Conservation (phyloP, 352 stramenopile species). For the Phytophthora boehmeriae region DNA sequence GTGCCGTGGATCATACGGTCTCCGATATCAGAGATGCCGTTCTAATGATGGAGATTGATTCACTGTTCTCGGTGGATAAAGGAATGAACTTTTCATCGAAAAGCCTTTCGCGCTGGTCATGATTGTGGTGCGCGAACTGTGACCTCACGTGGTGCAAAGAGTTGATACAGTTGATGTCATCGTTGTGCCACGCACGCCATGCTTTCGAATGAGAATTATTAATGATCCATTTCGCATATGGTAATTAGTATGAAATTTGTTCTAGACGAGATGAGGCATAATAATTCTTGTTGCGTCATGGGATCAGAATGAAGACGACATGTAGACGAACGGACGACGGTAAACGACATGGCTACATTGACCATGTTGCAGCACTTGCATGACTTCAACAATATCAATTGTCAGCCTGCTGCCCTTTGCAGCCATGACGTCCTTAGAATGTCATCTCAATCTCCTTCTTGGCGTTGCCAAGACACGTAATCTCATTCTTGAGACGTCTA, state of each 20-base stretch:
- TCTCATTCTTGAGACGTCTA: slow-evolving; percentile 28
- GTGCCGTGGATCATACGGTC: slow-evolving; percentile 12
- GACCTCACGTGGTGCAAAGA: neutral
- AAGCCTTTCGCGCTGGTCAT: neutral
- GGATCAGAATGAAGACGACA: neutral
- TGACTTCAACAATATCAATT: too few relatives aligned
- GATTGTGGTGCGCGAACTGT: neutral
- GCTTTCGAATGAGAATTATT: neutral
- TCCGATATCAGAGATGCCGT: slow-evolving; percentile 4
- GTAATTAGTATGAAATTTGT: neutral
- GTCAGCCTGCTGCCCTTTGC: neutral
- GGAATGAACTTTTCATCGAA: slow-evolving; percentile 12
- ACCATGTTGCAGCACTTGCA: slow-evolving; percentile 5
- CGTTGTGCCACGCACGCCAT: slow-evolving; percentile 4
- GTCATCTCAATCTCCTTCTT: slow-evolving; percentile 44
- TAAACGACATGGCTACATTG: slow-evolving; percentile 15
- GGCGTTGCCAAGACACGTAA: slow-evolving; percentile 33
- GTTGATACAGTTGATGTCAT: slow-evolving; percentile 28
- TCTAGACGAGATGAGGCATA: neutral
- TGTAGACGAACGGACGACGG: slow-evolving; percentile 3
- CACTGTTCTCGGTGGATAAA: slow-evolving; percentile 10
- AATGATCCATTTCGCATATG: slow-evolving; percentile 15
- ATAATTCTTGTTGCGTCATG: slow-evolving; percentile 24
- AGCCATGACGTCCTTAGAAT: slow-evolving; percentile 7
- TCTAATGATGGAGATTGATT: neutral